phyloP scores from a whole-genome alignment of 768 basidiomycete species.

The Melanogaster broomeanus region DNA sequence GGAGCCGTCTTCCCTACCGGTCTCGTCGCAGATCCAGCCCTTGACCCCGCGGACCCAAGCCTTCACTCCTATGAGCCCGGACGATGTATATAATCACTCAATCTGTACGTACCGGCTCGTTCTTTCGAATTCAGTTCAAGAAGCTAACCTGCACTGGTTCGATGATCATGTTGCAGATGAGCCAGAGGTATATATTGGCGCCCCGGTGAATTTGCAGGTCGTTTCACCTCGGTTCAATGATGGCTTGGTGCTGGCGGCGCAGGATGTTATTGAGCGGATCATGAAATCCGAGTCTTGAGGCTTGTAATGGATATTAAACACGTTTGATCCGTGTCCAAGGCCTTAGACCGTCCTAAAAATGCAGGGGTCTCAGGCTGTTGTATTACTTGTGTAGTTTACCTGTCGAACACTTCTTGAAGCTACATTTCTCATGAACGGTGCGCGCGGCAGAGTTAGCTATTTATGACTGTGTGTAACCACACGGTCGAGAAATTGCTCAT shows the following conservation, averaged over 20 bases:
- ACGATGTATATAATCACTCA: constrained; percentile 18
- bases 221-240: constrained; percentile 27
- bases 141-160: too few relatives aligned
- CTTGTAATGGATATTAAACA: constrained; percentile 8
- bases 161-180: constrained; percentile 15
- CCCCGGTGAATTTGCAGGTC: constrained; percentile 24
- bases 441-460: too few relatives aligned
- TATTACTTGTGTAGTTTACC: too few relatives aligned
- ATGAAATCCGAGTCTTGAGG: constrained; percentile 11
- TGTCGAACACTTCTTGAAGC: too few relatives aligned
- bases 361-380: too few relatives aligned
- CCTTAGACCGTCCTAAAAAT: too few relatives aligned
- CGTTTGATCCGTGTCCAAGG: too few relatives aligned
- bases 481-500: too few relatives aligned
- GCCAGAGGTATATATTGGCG: constrained; percentile 11
- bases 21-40: constrained; percentile 25
- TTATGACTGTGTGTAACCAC: too few relatives aligned
- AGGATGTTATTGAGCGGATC: constrained; percentile 25
- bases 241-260: constrained; percentile 27
- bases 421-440: too few relatives aligned
- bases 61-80: constrained; percentile 15
- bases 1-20: constrained; percentile 47
- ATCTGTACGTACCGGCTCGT: constrained; percentile 14
- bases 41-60: constrained; percentile 18
- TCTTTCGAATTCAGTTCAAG: not conserved